A percentile compares a stretch with the other conserved stretches of the same genome.
Evolutionary conservation across 768 basidiomycete species (phyloP).

Genomic region (Boletus eberwhitei): DNA sequence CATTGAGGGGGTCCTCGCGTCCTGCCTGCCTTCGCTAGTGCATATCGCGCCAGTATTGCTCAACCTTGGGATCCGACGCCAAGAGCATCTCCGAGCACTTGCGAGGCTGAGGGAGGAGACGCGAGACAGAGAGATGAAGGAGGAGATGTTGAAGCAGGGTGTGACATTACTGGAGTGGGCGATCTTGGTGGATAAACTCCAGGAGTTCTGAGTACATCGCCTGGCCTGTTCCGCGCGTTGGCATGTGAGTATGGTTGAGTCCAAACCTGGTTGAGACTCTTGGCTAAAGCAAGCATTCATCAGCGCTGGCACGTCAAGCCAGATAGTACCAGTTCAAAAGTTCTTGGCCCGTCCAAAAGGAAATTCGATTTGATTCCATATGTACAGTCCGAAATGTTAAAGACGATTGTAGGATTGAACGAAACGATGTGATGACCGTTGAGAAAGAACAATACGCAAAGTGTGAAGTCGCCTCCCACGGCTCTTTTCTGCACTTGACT

Average conservation of each 20-base stretch:
- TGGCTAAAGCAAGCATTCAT: background rate
- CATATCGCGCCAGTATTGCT: conserved; percentile 59
- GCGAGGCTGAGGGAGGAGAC: conserved; percentile 61
- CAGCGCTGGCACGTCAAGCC: background rate
- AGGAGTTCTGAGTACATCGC: conserved; percentile 28
- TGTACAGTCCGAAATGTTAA: background rate
- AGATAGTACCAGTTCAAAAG: background rate
- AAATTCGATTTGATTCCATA: background rate
- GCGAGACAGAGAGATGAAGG: conserved; percentile 64
- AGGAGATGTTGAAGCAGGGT: conserved; percentile 64
- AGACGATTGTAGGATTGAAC: background rate
- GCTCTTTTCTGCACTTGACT: background rate
- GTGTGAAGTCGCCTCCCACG: background rate
- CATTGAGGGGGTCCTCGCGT: conserved; percentile 52
- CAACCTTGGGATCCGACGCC: conserved; percentile 53
- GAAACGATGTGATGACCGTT: background rate
- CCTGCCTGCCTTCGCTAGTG: conserved; percentile 62
- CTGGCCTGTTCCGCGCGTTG: background rate
- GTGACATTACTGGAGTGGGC: conserved; percentile 79
- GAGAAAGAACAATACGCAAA: background rate
- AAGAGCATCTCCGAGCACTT: conserved; percentile 63
- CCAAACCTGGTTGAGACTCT: background rate
- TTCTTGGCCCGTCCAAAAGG: background rate
- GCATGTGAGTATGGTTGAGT: background rate
- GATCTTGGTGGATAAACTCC: conserved; percentile 65